These are phyloP conservation scores for Withania somnifera DNA, from an alignment of 305 asterid genomes.

Conservation along the genomic window DNA sequence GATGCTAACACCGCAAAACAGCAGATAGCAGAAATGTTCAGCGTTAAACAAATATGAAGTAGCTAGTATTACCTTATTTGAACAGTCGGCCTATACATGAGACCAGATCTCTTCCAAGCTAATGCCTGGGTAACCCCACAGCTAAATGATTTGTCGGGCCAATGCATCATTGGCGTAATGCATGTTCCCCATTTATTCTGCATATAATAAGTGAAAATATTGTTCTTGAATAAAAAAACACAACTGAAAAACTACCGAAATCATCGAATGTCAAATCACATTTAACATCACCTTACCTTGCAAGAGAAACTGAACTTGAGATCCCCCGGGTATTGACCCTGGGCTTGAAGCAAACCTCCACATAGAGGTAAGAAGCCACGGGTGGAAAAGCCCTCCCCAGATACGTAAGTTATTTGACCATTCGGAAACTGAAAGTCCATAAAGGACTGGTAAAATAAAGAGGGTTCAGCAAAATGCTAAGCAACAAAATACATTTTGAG, in stretches of 20 bases:
- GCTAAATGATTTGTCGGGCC: conserved; percentile 89
- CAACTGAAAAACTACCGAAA: background rate
- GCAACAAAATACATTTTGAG: background rate
- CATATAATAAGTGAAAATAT: conserved; percentile 11
- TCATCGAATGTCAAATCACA: background rate
- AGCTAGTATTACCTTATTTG: conserved; percentile 54
- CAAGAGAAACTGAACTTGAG: conserved; percentile 92
- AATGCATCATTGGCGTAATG: conserved; percentile 67
- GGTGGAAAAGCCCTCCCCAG: conserved; percentile 92
- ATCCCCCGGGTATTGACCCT: conserved; percentile 97
- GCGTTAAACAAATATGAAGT: background rate
- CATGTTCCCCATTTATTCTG: conserved; percentile 93
- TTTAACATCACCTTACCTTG: conserved; percentile 46
- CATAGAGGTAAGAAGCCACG: conserved; percentile 77
- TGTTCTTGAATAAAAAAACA: background rate
- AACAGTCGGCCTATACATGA: conserved; percentile 77
- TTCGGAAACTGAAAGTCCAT: conserved; percentile 98
- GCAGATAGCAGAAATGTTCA: background rate
- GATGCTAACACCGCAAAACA: background rate
- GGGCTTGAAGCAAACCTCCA: conserved; percentile 93
- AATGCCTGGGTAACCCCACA: conserved; percentile 75
- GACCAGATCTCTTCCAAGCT: conserved; percentile 99
- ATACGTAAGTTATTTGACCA: conserved; percentile 81
- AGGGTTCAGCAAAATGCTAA: background rate
- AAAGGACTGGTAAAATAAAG: conserved; percentile 55